Conservation (phyloP, 305 asterid species). For the Petunia hybrid region DNA sequence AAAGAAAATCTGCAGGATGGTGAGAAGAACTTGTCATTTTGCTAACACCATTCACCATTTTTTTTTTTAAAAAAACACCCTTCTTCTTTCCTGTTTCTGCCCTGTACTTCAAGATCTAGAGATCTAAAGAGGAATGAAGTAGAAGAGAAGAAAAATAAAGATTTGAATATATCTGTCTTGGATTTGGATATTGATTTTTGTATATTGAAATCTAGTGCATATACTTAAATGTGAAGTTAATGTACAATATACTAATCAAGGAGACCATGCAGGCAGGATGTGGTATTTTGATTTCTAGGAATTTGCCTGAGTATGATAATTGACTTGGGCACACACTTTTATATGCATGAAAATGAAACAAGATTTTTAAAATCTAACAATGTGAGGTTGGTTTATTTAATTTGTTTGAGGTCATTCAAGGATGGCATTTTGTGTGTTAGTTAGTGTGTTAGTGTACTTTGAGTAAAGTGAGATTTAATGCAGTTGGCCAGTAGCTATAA, state of each 20-base stretch:
- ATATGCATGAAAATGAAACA: not conserved
- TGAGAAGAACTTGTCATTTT: slow-evolving; percentile 25
- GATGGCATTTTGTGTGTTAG: not conserved
- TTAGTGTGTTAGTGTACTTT: not conserved
- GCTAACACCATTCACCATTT: slow-evolving; percentile 38
- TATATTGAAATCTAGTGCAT: not conserved
- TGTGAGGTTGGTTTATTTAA: slow-evolving; percentile 14
- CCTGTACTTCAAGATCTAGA: slow-evolving; percentile 33
- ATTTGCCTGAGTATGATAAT: not conserved
- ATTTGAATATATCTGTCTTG: not conserved
- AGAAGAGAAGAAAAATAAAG: slow-evolving; percentile 38
- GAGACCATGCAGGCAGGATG: slow-evolving; percentile 2
- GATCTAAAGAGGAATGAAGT: slow-evolving; percentile 36
- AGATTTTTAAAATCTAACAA: not conserved
- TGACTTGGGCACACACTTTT: not conserved
- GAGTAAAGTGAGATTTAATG: slow-evolving; percentile 28
- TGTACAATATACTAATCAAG: not conserved
- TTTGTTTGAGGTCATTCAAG: not conserved
- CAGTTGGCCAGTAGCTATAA: slow-evolving; percentile 38
- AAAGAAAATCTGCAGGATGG: slow-evolving; percentile 39
- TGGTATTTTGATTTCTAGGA: slow-evolving; percentile 11
- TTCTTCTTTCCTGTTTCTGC: not conserved
- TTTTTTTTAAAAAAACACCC: not conserved
- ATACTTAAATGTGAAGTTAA: not conserved
- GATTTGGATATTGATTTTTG: slow-evolving; percentile 24